phyloP scores from a whole-genome alignment of 2,329 filamentous ascomycete genomes.

The Bipolaris victoriae region DNA sequence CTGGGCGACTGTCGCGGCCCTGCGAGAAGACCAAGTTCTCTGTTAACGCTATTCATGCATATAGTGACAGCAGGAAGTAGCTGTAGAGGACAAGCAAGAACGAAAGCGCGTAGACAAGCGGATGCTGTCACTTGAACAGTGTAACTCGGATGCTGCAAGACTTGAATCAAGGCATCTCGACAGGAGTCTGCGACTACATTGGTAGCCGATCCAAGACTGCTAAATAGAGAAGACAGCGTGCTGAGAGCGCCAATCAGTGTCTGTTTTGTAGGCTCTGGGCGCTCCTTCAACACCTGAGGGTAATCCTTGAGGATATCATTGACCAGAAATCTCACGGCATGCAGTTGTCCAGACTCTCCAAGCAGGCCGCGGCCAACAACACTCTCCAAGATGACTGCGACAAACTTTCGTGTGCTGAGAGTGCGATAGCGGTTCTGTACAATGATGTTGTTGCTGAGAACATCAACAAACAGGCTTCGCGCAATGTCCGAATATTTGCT shows the following conservation, averaged over 20 bases:
- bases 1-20: slow-evolving; percentile 78
- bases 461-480: slow-evolving; percentile 77
- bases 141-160: slow-evolving; percentile 93
- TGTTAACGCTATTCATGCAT: slow-evolving; percentile 92
- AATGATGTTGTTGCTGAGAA: slow-evolving; percentile 78
- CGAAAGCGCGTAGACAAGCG: slow-evolving; percentile 83
- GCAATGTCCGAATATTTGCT: slow-evolving; percentile 81
- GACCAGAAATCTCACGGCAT: slow-evolving; percentile 79
- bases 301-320: slow-evolving; percentile 94
- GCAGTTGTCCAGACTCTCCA: slow-evolving; percentile 85
- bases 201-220: slow-evolving; percentile 80
- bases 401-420: slow-evolving; percentile 81
- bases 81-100: slow-evolving; percentile 89
- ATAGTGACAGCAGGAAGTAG: slow-evolving; percentile 89
- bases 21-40: slow-evolving; percentile 80
- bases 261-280: slow-evolving; percentile 86
- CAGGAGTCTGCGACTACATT: slow-evolving; percentile 80
- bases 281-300: slow-evolving; percentile 84
- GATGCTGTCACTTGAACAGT: slow-evolving; percentile 92
- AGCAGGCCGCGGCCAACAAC: slow-evolving; percentile 81
- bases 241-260: slow-evolving; percentile 79
- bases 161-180: slow-evolving; percentile 85
- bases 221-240: slow-evolving; percentile 78
- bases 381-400: slow-evolving; percentile 82
- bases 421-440: slow-evolving; percentile 86